Evolutionary conservation across 2,329 filamentous ascomycete genomes (phyloP).

Genomic region (Fusarium mangiferae): DNA sequence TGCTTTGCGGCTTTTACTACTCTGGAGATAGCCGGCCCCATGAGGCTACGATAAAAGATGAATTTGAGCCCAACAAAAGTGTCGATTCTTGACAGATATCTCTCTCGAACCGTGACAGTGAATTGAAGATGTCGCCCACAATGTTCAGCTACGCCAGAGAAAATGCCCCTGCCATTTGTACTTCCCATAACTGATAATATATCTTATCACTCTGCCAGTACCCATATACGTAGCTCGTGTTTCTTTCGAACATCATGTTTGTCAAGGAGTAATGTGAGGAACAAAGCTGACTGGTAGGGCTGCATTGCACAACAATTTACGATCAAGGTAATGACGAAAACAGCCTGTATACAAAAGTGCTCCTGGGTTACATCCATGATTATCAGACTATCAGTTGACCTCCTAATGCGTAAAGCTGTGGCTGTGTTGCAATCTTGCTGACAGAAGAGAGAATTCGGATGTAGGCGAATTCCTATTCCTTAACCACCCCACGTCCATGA

Average conservation of each 20-base stretch:
- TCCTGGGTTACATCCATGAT: neutral
- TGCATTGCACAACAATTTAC: neutral
- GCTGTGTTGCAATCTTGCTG: slow-evolving; percentile 2
- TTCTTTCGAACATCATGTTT: neutral
- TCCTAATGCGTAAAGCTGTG: slow-evolving; percentile 3
- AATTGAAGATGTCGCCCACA: neutral
- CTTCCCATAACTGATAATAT: neutral
- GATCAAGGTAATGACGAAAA: neutral
- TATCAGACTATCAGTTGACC: slow-evolving; percentile 26
- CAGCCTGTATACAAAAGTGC: neutral
- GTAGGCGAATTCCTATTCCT: slow-evolving; percentile 1
- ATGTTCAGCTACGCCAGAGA: neutral
- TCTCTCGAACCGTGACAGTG: slow-evolving; percentile 1
- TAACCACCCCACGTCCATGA: slow-evolving; percentile 10
- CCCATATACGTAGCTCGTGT: neutral
- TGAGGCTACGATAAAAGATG: slow-evolving; percentile 52
- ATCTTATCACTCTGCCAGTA: neutral
- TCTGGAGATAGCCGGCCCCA: slow-evolving; percentile 50
- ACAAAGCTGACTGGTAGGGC: neutral
- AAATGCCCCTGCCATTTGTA: neutral
- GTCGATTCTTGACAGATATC: slow-evolving; percentile 35
- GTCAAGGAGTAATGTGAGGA: neutral
- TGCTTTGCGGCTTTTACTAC: slow-evolving; percentile 47
- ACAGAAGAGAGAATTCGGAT: neutral
- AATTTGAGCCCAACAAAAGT: slow-evolving; percentile 47